Percentiles rank a stretch among this genome's conserved stretches.
Evolutionary conservation across 2,329 filamentous ascomycete species (phyloP).

Genomic region (Ophiosphaerella herpotricha): DNA sequence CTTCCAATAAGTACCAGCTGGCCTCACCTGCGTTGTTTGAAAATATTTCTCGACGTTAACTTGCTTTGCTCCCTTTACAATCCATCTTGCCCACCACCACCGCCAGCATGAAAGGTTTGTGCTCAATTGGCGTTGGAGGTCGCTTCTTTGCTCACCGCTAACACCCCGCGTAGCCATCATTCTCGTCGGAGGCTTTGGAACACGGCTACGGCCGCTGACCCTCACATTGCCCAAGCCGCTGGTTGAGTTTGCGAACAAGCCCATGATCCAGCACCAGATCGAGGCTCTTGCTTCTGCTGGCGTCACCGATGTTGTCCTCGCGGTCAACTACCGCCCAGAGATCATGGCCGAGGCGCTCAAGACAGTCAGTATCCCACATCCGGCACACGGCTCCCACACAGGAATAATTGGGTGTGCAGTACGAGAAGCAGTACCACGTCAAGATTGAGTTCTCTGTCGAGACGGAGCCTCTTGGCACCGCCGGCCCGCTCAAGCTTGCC

Average conservation of each 20-base stretch:
- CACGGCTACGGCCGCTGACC: slow-evolving; percentile 85
- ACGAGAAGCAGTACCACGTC: slow-evolving; percentile 89
- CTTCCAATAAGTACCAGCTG: slow-evolving; percentile 28
- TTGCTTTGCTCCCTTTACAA: slow-evolving; percentile 3
- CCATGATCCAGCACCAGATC: slow-evolving; percentile 98
- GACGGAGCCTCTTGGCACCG: slow-evolving; percentile 91
- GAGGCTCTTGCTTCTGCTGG: slow-evolving; percentile 91
- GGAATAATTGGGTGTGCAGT: slow-evolving; percentile 54
- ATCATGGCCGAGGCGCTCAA: slow-evolving; percentile 93
- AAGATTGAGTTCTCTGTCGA: slow-evolving; percentile 98
- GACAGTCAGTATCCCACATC: slow-evolving; percentile 64
- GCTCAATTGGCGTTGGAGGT: slow-evolving; percentile 6
- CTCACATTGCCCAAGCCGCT: slow-evolving; percentile 96
- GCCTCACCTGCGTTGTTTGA: slow-evolving; percentile 9
- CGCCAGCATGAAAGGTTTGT: slow-evolving; percentile 48
- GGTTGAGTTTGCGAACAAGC: slow-evolving; percentile 98
- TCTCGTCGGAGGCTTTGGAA: slow-evolving; percentile 98
- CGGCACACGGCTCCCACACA: slow-evolving; percentile 3
- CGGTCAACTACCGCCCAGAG: slow-evolving; percentile 98
- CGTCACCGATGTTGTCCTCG: slow-evolving; percentile 95
- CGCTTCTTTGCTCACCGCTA: slow-evolving; percentile 2
- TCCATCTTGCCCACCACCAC: slow-evolving; percentile 17
- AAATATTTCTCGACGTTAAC: background rate
- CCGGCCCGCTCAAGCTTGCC: slow-evolving; percentile 92
- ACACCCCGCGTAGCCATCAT: slow-evolving; percentile 72